These are phyloP conservation scores for Ustilago hordei DNA, from an alignment of 1,284 basidiomycete genomes.

Conservation along the genomic window DNA sequence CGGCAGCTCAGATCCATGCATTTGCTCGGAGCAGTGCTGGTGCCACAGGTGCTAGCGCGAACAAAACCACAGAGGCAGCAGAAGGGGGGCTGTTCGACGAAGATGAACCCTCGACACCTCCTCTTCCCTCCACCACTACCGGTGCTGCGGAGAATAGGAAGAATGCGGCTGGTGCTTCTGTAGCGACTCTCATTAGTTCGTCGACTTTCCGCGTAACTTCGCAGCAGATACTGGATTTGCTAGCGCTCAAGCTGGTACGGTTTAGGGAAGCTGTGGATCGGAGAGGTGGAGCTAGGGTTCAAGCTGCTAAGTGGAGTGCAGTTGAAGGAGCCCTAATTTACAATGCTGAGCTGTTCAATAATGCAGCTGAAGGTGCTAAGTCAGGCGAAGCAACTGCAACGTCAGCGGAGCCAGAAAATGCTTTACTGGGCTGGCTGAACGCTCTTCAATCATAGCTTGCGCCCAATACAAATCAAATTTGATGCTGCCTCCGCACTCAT, in stretches of 20 bases:
- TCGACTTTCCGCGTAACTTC: neutral
- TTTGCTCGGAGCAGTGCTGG: neutral
- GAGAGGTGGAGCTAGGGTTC: neutral
- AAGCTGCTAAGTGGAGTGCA: slow-evolving; percentile 1
- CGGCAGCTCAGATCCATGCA: neutral
- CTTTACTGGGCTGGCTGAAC: neutral
- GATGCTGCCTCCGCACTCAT: too few species aligned
- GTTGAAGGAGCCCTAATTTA: slow-evolving; percentile 4
- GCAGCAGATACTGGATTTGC: slow-evolving; percentile 13
- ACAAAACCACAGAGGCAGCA: neutral
- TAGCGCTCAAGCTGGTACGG: slow-evolving; percentile 19
- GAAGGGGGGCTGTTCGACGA: slow-evolving; percentile 38
- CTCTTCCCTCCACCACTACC: slow-evolving; percentile 10
- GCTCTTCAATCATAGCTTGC: neutral
- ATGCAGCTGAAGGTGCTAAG: neutral
- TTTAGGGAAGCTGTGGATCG: neutral
- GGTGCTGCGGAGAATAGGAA: neutral
- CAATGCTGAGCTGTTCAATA: neutral
- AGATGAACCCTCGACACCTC: slow-evolving; percentile 32
- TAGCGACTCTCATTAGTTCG: slow-evolving; percentile 11
- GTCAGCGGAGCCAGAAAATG: neutral
- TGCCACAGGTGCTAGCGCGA: neutral
- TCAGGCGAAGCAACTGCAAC: neutral
- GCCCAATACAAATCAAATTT: too few species aligned
- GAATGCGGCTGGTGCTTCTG: neutral